phyloP scores from a whole-genome alignment of 1,284 basidiomycete genomes.

The Rhodofomes roseus region DNA sequence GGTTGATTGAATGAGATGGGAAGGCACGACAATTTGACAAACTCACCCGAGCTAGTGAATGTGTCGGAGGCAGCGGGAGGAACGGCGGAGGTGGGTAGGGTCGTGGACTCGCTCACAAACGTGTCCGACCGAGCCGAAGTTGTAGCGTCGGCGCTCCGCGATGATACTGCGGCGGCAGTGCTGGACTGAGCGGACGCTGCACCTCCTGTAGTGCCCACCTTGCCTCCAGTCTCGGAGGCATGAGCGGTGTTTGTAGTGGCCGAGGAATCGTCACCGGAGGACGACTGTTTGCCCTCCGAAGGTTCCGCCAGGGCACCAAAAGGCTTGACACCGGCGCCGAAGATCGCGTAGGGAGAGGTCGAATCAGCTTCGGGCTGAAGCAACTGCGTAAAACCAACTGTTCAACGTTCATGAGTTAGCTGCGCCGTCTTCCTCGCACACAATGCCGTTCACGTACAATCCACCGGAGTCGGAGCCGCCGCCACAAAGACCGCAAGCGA shows the following conservation, averaged over 20 bases:
- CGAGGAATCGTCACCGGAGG: not conserved
- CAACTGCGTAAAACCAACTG: not conserved
- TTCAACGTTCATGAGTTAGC: not conserved
- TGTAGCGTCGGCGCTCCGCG: not conserved
- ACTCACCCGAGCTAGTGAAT: not conserved
- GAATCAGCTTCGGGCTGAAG: not conserved
- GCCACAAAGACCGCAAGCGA: not conserved
- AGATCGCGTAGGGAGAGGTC: not conserved
- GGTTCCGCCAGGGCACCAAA: not conserved
- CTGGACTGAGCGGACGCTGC: not conserved
- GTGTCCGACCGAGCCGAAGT: not conserved
- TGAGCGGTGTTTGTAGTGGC: not conserved
- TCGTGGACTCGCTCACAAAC: not conserved
- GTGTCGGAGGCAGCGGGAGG: not conserved
- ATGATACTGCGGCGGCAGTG: not conserved
- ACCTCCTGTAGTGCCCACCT: not conserved
- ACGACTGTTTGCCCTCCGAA: not conserved
- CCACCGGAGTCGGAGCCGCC: slow-evolving; percentile 6
- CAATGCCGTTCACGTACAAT: not conserved
- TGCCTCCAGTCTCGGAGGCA: not conserved
- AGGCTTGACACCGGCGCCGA: not conserved
- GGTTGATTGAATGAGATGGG: not conserved
- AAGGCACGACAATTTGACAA: not conserved
- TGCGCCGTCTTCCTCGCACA: not conserved
- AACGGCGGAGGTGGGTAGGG: not conserved